phyloP scores from a whole-genome alignment of 2,329 filamentous ascomycete species.

The Alternaria sp. region DNA sequence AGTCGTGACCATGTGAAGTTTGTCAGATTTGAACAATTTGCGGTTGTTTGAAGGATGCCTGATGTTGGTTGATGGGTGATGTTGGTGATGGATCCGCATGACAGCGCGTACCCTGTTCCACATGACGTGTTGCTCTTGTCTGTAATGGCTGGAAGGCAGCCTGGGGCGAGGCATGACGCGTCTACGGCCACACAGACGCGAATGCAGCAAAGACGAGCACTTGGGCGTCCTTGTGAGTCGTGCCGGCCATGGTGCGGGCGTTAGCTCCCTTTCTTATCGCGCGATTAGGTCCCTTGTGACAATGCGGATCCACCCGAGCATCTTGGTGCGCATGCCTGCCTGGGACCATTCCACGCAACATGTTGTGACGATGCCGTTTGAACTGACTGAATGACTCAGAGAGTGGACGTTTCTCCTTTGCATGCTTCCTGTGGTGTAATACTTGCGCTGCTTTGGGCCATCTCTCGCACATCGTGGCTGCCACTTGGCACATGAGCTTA shows the following conservation, averaged over 20 bases:
- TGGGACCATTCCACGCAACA: neutral
- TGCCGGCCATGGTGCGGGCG: conserved; percentile 4
- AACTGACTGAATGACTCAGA: neutral
- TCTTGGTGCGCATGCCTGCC: conserved; percentile 18
- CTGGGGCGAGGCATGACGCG: neutral
- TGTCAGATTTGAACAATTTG: neutral
- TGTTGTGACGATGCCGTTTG: neutral
- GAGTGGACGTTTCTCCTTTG: neutral
- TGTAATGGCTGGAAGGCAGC: neutral
- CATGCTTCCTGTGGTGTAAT: neutral
- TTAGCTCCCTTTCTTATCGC: conserved; percentile 26
- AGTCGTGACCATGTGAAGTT: neutral
- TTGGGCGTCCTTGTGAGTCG: neutral
- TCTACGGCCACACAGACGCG: neutral
- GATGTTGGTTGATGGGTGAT: neutral
- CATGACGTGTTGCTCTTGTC: conserved; percentile 22
- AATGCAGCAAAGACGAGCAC: neutral
- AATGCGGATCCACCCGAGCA: conserved; percentile 24
- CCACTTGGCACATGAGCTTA: conserved; percentile 31
- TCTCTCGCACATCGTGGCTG: conserved; percentile 21
- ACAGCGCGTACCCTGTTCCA: conserved; percentile 27
- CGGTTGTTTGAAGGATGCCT: neutral
- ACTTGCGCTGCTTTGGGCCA: conserved; percentile 6
- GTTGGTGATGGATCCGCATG: conserved; percentile 5
- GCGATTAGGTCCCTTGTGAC: conserved; percentile 18